Conservation (phyloP, 352 stramenopile species). For the Phytophthora nicotianae region DNA sequence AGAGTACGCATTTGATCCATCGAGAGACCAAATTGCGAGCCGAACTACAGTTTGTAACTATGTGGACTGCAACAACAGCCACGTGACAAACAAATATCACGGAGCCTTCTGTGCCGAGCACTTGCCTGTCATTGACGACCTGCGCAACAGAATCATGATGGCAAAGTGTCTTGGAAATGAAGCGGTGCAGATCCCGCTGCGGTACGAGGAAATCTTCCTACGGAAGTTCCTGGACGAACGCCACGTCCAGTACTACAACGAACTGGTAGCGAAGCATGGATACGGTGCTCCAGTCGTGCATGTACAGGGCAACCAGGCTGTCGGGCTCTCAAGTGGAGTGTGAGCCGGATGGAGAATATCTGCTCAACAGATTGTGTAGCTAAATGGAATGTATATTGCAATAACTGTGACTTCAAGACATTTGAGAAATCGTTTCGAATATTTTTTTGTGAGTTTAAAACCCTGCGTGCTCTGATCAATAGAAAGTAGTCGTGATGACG, state of each 20-base stretch:
- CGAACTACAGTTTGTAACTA: neutral
- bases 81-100: conserved; percentile 6
- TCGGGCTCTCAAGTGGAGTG: neutral
- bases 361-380: no score
- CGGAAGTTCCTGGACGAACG: conserved; percentile 15
- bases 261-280: conserved; percentile 8
- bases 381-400: no score
- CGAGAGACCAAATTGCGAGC: neutral
- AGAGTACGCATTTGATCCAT: neutral
- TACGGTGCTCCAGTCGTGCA: conserved; percentile 9
- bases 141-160: conserved; percentile 8
- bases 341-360: neutral
- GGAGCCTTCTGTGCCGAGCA: conserved; percentile 9
- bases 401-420: no score
- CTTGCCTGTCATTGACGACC: conserved; percentile 4
- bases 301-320: conserved; percentile 1
- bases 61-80: neutral
- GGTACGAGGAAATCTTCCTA: conserved; percentile 14
- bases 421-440: no score
- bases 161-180: conserved; percentile 9
- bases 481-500: conserved; percentile 63
- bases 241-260: conserved; percentile 15
- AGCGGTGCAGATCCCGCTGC: conserved; percentile 3
- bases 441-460: neutral
- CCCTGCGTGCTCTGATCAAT: conserved; percentile 26